Evolutionary conservation across 345 rosid genomes (phyloP).

Genomic region (Barbarea vulgaris): DNA sequence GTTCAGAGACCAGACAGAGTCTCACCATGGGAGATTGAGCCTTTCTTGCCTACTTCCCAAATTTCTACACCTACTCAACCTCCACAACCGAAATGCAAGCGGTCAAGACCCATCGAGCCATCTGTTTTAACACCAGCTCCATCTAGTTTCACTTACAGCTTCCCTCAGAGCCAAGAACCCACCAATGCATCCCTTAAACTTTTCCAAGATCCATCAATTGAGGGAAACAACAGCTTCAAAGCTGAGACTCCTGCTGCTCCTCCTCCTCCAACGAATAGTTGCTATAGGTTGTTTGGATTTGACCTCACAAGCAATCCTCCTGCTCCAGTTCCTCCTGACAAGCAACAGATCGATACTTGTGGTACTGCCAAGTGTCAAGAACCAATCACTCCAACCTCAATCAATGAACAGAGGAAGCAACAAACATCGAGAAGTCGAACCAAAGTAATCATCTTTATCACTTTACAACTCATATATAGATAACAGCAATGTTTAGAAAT

Average conservation of each 20-base stretch:
- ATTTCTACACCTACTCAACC: constrained; percentile 45
- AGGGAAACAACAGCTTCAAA: constrained; percentile 47
- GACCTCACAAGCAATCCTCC: constrained; percentile 47
- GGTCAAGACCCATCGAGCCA: constrained; percentile 54
- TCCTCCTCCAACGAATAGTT: constrained; percentile 33
- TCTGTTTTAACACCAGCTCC: constrained; percentile 42
- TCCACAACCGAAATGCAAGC: constrained; percentile 56
- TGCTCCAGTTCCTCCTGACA: constrained; percentile 31
- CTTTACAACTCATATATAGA: not conserved
- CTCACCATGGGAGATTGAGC: constrained; percentile 89
- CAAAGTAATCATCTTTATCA: constrained; percentile 22
- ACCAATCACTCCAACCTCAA: constrained; percentile 36
- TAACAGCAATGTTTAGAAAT: not conserved
- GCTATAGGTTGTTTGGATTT: constrained; percentile 68
- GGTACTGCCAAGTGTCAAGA: constrained; percentile 44
- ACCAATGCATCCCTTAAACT: constrained; percentile 35
- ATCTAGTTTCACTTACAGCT: constrained; percentile 46
- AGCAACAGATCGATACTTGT: constrained; percentile 34
- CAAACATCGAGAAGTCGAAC: constrained; percentile 37
- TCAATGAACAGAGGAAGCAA: constrained; percentile 47
- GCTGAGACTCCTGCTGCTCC: constrained; percentile 32
- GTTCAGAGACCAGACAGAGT: constrained; percentile 73
- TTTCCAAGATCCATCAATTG: constrained; percentile 43
- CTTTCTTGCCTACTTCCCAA: constrained; percentile 49
- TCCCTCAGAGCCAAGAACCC: constrained; percentile 27